These are phyloP conservation scores for Camelina laxa DNA, from an alignment of 345 rosid species.

Conservation along the genomic window DNA sequence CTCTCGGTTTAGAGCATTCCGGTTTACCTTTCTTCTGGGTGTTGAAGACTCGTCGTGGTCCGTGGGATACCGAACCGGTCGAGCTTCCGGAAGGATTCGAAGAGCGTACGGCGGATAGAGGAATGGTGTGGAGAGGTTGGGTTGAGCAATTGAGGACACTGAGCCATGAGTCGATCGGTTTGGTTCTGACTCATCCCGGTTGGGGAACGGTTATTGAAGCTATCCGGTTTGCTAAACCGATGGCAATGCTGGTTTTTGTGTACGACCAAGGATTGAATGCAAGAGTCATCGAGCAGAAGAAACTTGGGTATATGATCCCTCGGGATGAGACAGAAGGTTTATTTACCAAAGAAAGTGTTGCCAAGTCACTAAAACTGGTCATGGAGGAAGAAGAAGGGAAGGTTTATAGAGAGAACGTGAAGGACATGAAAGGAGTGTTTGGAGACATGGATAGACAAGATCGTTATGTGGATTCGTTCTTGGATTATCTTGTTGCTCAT, in stretches of 20 bases:
- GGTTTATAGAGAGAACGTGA: slow-evolving; percentile 46
- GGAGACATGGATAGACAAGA: slow-evolving; percentile 39
- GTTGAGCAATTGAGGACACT: slow-evolving; percentile 50
- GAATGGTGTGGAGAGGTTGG: slow-evolving; percentile 51
- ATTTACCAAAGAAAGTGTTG: slow-evolving; percentile 44
- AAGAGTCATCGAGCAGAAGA: slow-evolving; percentile 38
- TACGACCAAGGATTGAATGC: slow-evolving; percentile 50
- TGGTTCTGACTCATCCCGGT: slow-evolving; percentile 46
- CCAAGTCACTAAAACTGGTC: slow-evolving; percentile 41
- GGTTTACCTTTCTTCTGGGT: slow-evolving; percentile 54
- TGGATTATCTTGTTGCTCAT: slow-evolving; percentile 22
- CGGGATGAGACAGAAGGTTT: slow-evolving; percentile 41
- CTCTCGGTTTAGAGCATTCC: slow-evolving; percentile 50
- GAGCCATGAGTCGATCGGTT: slow-evolving; percentile 49
- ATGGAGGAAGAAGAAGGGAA: slow-evolving; percentile 47
- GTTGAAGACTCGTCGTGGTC: slow-evolving; percentile 36
- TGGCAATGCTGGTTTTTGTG: slow-evolving; percentile 28
- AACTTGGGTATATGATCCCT: slow-evolving; percentile 40
- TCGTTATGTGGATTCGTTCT: slow-evolving; percentile 24
- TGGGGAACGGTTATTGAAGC: slow-evolving; percentile 48
- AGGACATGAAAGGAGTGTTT: slow-evolving; percentile 41
- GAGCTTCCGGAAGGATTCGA: slow-evolving; percentile 49
- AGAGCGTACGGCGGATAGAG: slow-evolving; percentile 41
- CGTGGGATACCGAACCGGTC: slow-evolving; percentile 29
- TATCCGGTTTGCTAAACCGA: slow-evolving; percentile 40